Conservation (phyloP, 495 filamentous ascomycete genomes). For the Penicillium diatomitis region DNA sequence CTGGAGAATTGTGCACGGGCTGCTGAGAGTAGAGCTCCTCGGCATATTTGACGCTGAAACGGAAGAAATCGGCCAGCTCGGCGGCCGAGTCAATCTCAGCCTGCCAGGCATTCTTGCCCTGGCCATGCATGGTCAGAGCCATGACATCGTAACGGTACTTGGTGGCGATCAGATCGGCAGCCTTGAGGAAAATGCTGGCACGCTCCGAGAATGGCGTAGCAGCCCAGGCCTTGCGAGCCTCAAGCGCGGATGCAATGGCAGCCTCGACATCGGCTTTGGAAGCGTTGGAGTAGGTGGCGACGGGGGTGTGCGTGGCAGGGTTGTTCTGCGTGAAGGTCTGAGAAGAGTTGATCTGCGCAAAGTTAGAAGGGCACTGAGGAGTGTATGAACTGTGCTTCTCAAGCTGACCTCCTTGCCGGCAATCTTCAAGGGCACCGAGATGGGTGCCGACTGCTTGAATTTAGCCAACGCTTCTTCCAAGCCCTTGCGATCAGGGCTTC, state of each 20-base stretch:
- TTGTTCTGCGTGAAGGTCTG: slow-evolving; percentile 51
- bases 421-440: slow-evolving; percentile 6
- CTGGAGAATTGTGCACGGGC: slow-evolving; percentile 63
- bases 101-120: slow-evolving; percentile 95
- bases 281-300: slow-evolving; percentile 76
- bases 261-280: slow-evolving; percentile 57
- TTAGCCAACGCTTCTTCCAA: slow-evolving; percentile 60
- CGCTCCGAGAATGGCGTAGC: slow-evolving; percentile 75
- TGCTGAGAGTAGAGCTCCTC: slow-evolving; percentile 82
- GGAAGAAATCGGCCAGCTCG: slow-evolving; percentile 83
- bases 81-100: slow-evolving; percentile 94
- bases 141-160: slow-evolving; percentile 92
- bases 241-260: slow-evolving; percentile 74
- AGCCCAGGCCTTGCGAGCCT: slow-evolving; percentile 75
- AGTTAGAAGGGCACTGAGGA: background rate
- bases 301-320: slow-evolving; percentile 63
- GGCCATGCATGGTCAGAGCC: slow-evolving; percentile 87
- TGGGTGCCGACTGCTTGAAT: slow-evolving; percentile 4
- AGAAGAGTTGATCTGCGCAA: slow-evolving; percentile 25
- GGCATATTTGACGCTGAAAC: slow-evolving; percentile 78
- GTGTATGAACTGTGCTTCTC: background rate
- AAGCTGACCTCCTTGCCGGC: slow-evolving; percentile 3
- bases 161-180: slow-evolving; percentile 74
- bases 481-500: slow-evolving; percentile 63
- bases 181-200: slow-evolving; percentile 90